phyloP scores from a whole-genome alignment of 2,329 filamentous ascomycete genomes.

The Verticillium isaacii region DNA sequence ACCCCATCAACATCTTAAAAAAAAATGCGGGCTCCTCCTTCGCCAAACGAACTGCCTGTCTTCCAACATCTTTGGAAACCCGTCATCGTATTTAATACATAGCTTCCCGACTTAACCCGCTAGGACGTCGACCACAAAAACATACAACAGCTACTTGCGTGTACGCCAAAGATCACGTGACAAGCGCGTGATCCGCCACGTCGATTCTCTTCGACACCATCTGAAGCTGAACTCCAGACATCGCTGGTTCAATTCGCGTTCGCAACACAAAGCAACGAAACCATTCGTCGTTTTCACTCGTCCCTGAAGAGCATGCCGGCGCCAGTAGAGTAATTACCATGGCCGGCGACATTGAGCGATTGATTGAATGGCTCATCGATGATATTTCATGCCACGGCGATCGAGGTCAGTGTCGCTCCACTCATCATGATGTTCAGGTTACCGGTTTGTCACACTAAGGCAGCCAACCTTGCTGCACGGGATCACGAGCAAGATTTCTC shows the following conservation, averaged over 20 bases:
- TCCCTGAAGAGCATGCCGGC: slow-evolving; percentile 3
- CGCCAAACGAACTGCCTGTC: too few relatives aligned
- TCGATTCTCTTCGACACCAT: neutral
- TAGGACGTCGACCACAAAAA: too few relatives aligned
- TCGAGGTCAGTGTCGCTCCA: slow-evolving; percentile 6
- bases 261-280: neutral
- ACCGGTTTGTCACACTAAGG: too few relatives aligned
- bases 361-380: slow-evolving; percentile 12
- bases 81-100: too few relatives aligned
- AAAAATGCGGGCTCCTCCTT: too few relatives aligned
- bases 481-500: too few relatives aligned
- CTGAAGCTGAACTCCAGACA: neutral
- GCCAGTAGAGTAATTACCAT: neutral
- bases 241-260: slow-evolving; percentile 1
- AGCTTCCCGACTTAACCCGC: too few relatives aligned
- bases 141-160: too few relatives aligned
- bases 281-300: neutral
- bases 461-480: too few relatives aligned
- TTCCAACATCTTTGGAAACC: too few relatives aligned
- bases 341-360: slow-evolving; percentile 12
- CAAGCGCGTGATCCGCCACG: neutral
- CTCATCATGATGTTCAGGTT: neutral
- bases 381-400: slow-evolving; percentile 14
- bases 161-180: neutral
- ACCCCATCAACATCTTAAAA: too few relatives aligned